These are phyloP conservation scores for Bipolaris oryzae DNA, from an alignment of 2,329 filamentous ascomycete genomes.

Conservation along the genomic window DNA sequence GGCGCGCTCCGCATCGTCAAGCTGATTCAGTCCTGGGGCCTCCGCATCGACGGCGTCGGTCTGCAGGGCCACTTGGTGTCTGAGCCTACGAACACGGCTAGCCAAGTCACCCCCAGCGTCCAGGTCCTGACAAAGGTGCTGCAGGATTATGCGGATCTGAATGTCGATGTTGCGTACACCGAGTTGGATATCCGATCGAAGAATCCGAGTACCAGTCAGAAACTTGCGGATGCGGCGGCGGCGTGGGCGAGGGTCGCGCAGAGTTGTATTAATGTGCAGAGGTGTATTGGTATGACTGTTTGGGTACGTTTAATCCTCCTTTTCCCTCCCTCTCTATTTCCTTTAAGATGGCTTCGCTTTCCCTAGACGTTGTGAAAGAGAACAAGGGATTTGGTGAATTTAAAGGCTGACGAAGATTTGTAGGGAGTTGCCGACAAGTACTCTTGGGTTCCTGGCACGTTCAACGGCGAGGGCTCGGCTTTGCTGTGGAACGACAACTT, in stretches of 20 bases:
- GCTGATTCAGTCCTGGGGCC: constrained; percentile 47
- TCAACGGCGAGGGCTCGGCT: constrained; percentile 44
- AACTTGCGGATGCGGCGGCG: constrained; percentile 49
- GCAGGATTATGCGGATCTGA: constrained; percentile 58
- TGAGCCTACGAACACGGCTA: constrained; percentile 57
- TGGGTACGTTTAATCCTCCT: constrained; percentile 50
- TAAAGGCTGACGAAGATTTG: constrained; percentile 9
- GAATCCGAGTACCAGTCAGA: constrained; percentile 52
- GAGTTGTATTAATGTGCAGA: constrained; percentile 41
- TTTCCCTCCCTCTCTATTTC: too few relatives aligned
- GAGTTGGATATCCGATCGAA: constrained; percentile 63
- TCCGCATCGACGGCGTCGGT: constrained; percentile 65
- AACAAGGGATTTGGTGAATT: too few relatives aligned
- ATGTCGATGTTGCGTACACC: constrained; percentile 65
- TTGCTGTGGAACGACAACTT: constrained; percentile 41
- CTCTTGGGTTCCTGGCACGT: constrained; percentile 47
- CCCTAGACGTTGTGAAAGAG: too few relatives aligned
- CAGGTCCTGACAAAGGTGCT: constrained; percentile 56
- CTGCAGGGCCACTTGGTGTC: constrained; percentile 62
- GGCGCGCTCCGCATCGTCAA: constrained; percentile 45
- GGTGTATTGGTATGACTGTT: constrained; percentile 47
- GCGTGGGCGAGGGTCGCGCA: constrained; percentile 53
- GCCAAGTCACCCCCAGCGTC: constrained; percentile 51
- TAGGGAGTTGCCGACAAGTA: constrained; percentile 42
- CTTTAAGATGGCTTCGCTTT: background rate